Evolutionary conservation across 2,329 filamentous ascomycete species (phyloP).

Genomic region (Penicillium sp.): DNA sequence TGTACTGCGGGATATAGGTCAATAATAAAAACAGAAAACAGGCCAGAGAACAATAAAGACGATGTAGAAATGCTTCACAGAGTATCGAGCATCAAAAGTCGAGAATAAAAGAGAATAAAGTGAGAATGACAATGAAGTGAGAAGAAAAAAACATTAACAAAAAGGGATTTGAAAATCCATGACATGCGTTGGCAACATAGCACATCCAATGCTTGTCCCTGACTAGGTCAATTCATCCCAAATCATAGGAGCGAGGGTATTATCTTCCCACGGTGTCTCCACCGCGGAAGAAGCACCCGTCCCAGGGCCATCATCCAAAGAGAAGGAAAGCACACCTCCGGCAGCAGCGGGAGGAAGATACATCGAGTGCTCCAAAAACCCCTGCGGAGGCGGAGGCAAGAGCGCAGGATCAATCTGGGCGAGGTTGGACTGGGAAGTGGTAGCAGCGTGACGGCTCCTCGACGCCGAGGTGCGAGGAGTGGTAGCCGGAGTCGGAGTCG

Average conservation of each 20-base stretch:
- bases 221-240: conserved; percentile 38
- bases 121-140: neutral
- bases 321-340: conserved; percentile 26
- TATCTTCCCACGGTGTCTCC: conserved; percentile 35
- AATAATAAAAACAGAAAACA: neutral
- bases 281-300: conserved; percentile 13
- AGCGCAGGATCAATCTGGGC: conserved; percentile 32
- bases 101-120: neutral
- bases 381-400: conserved; percentile 33
- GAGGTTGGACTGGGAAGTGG: conserved; percentile 10
- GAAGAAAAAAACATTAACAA: neutral
- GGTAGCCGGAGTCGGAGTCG: conserved; percentile 4
- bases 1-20: conserved; percentile 28
- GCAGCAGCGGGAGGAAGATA: conserved; percentile 11
- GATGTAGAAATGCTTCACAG: neutral
- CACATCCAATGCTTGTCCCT: neutral
- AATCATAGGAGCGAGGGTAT: conserved; percentile 40
- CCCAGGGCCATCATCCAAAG: conserved; percentile 32
- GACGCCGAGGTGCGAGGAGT: conserved; percentile 5
- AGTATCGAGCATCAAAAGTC: conserved; percentile 8
- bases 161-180: neutral
- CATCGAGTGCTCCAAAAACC: conserved; percentile 23
- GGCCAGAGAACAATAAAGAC: neutral
- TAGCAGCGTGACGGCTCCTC: conserved; percentile 18
- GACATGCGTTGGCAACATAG: neutral